These are phyloP conservation scores for Arachis monticola DNA, from an alignment of 331 rosid species.

Conservation along the genomic window DNA sequence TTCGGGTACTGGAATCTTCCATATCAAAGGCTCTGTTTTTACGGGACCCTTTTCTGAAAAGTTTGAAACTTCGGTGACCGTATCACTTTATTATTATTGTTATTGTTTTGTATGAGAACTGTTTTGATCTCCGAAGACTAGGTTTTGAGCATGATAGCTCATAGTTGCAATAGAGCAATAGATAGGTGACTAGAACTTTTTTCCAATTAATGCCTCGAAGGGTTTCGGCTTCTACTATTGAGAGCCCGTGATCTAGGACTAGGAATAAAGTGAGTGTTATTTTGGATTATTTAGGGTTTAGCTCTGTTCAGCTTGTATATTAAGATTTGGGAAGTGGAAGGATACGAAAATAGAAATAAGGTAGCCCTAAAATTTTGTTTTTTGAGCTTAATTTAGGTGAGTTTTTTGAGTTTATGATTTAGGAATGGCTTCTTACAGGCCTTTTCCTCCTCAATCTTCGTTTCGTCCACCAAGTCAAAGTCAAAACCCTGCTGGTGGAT, in stretches of 20 bases:
- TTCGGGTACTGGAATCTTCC: neutral
- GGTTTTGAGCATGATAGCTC: neutral
- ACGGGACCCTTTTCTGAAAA: constrained; percentile 10
- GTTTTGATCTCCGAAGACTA: neutral
- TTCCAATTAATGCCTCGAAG: neutral
- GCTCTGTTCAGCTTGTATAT: constrained; percentile 3
- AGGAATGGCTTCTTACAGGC: constrained; percentile 75
- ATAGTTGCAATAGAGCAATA: neutral
- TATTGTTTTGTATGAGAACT: neutral
- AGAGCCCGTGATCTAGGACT: neutral
- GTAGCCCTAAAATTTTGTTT: constrained; percentile 24
- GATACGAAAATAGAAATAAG: neutral
- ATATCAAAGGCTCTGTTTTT: constrained; percentile 13
- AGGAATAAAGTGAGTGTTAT: neutral
- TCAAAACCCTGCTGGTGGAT: constrained; percentile 33
- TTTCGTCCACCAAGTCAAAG: constrained; percentile 37
- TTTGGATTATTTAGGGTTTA: constrained; percentile 7
- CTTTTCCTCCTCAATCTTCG: constrained; percentile 69
- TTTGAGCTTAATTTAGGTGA: constrained; percentile 11
- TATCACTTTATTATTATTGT: neutral
- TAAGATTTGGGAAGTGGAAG: constrained; percentile 15
- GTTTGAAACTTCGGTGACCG: constrained; percentile 2
- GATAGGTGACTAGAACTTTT: neutral
- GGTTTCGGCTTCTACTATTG: neutral
- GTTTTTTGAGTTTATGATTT: constrained; percentile 6